phyloP scores from a whole-genome alignment of 257 asterid species.

The Solanum stenotomum region DNA sequence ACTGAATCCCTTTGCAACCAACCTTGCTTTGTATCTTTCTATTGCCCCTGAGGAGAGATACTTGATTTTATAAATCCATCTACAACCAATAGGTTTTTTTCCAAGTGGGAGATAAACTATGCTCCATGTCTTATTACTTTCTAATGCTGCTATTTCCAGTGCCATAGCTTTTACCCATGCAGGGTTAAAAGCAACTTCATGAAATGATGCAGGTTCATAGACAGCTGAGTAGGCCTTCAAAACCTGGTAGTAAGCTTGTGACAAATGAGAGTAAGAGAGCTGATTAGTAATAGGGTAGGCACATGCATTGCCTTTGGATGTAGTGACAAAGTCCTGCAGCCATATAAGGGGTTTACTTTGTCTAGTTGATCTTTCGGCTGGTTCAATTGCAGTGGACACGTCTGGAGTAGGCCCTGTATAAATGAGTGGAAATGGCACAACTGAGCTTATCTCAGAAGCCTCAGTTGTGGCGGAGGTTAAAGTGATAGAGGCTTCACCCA shows the following conservation, averaged over 20 bases:
- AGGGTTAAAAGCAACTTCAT: not conserved
- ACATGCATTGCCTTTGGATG: not conserved
- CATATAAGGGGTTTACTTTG: not conserved
- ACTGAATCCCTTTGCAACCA: not conserved
- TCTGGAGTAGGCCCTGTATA: too few species aligned
- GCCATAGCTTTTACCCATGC: not conserved
- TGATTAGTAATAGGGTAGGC: not conserved
- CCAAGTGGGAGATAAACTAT: not conserved
- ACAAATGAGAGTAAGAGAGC: not conserved
- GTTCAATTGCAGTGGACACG: not conserved
- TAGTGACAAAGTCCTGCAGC: not conserved
- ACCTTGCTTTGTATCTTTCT: not conserved
- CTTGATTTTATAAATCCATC: not conserved
- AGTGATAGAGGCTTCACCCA: not conserved
- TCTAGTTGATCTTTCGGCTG: not conserved
- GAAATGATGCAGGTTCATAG: not conserved
- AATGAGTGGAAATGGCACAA: not conserved
- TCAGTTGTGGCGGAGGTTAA: not conserved
- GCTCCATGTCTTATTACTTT: not conserved
- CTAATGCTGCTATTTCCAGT: not conserved
- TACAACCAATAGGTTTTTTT: not conserved
- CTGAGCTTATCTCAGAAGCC: too few species aligned
- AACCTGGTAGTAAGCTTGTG: fast-evolving
- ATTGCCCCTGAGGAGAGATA: not conserved
- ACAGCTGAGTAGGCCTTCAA: not conserved